Evolutionary conservation across 352 stramenopile species (phyloP), one percentile per base, ranked within the genome.

Genomic region (Phytophthora kernoviae): DNA sequence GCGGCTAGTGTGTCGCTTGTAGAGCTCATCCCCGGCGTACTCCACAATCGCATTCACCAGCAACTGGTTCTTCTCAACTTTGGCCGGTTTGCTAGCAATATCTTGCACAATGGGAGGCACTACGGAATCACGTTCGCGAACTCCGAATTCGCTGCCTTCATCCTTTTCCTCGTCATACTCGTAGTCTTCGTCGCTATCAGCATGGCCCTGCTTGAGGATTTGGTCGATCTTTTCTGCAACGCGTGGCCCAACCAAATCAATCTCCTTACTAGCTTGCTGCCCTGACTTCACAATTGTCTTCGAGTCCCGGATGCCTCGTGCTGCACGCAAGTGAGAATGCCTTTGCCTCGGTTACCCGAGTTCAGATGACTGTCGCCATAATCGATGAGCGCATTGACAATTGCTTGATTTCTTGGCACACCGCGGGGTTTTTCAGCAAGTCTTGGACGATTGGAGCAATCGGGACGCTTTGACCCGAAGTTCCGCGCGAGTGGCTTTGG

Each of bases 261-360:
- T 81, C 47, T 81, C 69, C 30, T 73, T 60, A 27, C 53, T 80
- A 0, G 84, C 84, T 45, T 91, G 77, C 10, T 55, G 52, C 1
- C 74, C 72, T 15, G 72, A 81, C 56, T 68, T 85, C 40, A 93
- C 75, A 22, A 76, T 50, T 7, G 62, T 56, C 14, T 91, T 66
- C 1, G 79, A 70, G 49, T 87, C 55, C 4, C 84, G 77, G 44
- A 93, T 93, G 26, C 61, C 41, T 62, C 73, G 57, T 1, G 84
- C 81, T 7, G 81, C 79, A n/a, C 81, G 80, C 55, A 93, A 63
- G 18, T 91, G 82, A 40, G 84, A 91, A 93, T 91, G 1, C 84
- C 81, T 45, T 86, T 88, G 24, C 84, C 84, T 55, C 84, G 71
- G 11, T 78, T 64, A 0, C 84, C 84, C 1, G 70, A 88, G 21